phyloP scores from a whole-genome alignment of 352 stramenopile genomes.

The Pythium chondricola region DNA sequence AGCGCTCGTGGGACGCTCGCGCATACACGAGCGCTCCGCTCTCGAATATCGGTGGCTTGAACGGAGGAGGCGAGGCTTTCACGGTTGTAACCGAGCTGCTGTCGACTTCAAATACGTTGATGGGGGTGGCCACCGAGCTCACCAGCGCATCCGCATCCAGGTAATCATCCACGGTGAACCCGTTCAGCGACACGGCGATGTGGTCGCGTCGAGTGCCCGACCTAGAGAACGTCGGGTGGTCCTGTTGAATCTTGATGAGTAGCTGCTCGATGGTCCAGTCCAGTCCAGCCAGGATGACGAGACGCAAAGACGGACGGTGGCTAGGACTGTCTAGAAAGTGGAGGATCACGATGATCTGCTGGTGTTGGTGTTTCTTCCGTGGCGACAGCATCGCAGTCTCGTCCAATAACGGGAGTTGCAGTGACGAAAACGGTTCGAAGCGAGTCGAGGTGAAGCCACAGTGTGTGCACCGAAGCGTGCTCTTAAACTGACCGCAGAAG shows the following conservation, averaged over 20 bases:
- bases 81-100: no score
- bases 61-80: no score
- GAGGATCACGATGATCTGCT: constrained; percentile 31
- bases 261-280: constrained; percentile 38
- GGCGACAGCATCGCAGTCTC: constrained; percentile 10
- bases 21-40: constrained; percentile 2
- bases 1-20: constrained; percentile 17
- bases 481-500: constrained; percentile 97
- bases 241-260: constrained; percentile 24
- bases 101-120: constrained; percentile 44
- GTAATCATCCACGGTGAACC: constrained; percentile 22
- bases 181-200: constrained; percentile 20
- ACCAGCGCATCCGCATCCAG: constrained; percentile 30
- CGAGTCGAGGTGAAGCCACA: constrained; percentile 83
- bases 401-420: constrained; percentile 50
- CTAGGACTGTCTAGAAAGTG: constrained; percentile 25
- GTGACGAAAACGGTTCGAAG: constrained; percentile 87
- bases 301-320: constrained; percentile 8
- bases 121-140: constrained; percentile 13
- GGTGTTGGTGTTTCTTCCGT: constrained; percentile 2
- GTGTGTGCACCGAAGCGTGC: constrained; percentile 78
- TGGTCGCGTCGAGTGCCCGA: constrained; percentile 8
- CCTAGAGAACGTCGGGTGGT: constrained; percentile 15
- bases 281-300: constrained; percentile 14
- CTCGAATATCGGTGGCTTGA: constrained; percentile 2